phyloP scores from a whole-genome alignment of 805 yeast genomes.

The Metschnikowia henanensis region DNA sequence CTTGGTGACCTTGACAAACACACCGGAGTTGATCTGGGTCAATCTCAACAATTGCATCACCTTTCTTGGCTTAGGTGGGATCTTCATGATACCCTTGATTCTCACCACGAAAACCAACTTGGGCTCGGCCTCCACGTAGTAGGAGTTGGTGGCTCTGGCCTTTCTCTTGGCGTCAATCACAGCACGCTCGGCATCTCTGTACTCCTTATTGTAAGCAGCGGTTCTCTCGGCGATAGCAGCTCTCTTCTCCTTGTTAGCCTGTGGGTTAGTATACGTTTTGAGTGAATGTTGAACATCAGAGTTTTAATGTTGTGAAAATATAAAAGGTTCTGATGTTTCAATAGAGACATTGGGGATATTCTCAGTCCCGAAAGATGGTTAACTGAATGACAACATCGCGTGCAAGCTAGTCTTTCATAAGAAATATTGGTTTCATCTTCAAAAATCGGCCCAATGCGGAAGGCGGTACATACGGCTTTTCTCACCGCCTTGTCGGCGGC shows the following conservation, averaged over 20 bases:
- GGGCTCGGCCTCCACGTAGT: slow-evolving; percentile 93
- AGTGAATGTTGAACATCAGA: too few species aligned
- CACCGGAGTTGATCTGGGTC: slow-evolving; percentile 93
- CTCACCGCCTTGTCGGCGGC: slow-evolving; percentile 79
- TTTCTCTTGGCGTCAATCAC: slow-evolving; percentile 85
- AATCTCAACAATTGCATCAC: slow-evolving; percentile 92
- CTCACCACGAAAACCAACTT: slow-evolving; percentile 95
- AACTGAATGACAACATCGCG: slow-evolving; percentile 72
- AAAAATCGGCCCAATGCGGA: slow-evolving; percentile 27
- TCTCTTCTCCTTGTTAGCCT: slow-evolving; percentile 51
- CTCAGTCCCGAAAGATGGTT: slow-evolving; percentile 90
- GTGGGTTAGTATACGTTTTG: slow-evolving; percentile 12
- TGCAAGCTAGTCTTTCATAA: slow-evolving; percentile 57
- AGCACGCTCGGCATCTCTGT: slow-evolving; percentile 90
- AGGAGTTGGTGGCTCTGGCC: slow-evolving; percentile 91
- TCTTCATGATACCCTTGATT: slow-evolving; percentile 99
- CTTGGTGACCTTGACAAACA: slow-evolving; percentile 92
- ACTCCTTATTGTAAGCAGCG: slow-evolving; percentile 95
- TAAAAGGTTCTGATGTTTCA: neutral
- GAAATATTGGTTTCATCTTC: slow-evolving; percentile 51
- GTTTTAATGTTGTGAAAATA: too few species aligned
- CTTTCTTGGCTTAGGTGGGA: slow-evolving; percentile 99
- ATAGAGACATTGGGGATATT: slow-evolving; percentile 18
- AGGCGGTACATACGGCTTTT: slow-evolving; percentile 67
- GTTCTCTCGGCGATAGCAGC: slow-evolving; percentile 87